Conservation (phyloP, 495 filamentous ascomycete genomes). For the Penicillium macrosclerotiorum region DNA sequence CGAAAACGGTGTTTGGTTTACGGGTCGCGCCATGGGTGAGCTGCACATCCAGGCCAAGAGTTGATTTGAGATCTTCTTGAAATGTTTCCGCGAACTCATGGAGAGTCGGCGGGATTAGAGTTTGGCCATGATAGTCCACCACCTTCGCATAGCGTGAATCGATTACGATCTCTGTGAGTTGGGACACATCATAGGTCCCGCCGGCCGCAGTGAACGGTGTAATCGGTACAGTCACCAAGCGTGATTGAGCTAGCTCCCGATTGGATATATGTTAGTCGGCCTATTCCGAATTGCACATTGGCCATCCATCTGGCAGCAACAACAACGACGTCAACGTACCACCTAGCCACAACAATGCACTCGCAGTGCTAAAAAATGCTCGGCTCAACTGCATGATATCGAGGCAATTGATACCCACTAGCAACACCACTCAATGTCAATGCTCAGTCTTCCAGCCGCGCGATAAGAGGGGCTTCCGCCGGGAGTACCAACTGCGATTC, state of each 20-base stretch:
- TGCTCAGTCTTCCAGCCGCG: neutral
- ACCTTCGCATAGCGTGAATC: constrained; percentile 35
- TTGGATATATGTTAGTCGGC: neutral
- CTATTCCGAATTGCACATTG: neutral
- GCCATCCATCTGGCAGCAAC: neutral
- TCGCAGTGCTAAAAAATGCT: neutral
- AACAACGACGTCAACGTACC: neutral
- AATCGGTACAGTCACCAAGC: constrained; percentile 29
- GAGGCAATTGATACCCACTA: no score
- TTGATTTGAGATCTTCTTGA: constrained; percentile 32
- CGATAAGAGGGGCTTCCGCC: no score
- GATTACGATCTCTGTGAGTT: constrained; percentile 38
- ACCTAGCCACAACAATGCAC: neutral
- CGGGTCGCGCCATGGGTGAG: constrained; percentile 13
- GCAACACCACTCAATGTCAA: neutral
- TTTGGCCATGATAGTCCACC: constrained; percentile 40
- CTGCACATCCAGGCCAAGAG: constrained; percentile 25
- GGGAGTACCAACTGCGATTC: neutral
- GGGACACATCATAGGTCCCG: constrained; percentile 25
- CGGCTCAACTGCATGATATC: neutral
- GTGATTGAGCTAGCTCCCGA: neutral
- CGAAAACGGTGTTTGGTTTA: constrained; percentile 36
- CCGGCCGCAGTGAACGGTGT: constrained; percentile 32
- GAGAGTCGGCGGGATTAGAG: constrained; percentile 48
- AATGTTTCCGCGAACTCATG: constrained; percentile 43